These are phyloP conservation scores for Fusarium sp. DNA, from an alignment of 2,329 filamentous ascomycete species.

Conservation along the genomic window DNA sequence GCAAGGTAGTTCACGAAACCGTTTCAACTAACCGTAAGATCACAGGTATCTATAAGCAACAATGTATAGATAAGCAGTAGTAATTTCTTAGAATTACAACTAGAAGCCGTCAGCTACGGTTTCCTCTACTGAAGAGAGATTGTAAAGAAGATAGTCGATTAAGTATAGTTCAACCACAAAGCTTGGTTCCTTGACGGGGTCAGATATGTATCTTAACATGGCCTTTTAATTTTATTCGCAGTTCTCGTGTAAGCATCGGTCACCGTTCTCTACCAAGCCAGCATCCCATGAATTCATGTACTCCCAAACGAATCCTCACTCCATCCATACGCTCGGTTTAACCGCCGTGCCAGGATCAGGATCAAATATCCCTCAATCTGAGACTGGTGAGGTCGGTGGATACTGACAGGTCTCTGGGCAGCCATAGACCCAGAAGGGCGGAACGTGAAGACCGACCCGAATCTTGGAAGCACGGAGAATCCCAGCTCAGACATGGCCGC, in stretches of 20 bases:
- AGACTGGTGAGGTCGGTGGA: slow-evolving; percentile 55
- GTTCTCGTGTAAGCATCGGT: background rate
- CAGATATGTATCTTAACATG: too few relatives aligned
- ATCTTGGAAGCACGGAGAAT: slow-evolving; percentile 57
- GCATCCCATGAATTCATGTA: too few relatives aligned
- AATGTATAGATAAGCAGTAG: background rate
- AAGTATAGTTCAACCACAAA: background rate
- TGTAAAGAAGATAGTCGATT: background rate
- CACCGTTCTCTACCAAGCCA: too few relatives aligned
- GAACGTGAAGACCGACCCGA: slow-evolving; percentile 59
- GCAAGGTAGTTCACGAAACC: background rate
- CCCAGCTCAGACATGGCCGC: slow-evolving; percentile 57
- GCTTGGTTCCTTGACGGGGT: too few relatives aligned
- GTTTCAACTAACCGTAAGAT: background rate
- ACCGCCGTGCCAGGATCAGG: slow-evolving; percentile 47
- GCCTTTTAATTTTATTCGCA: too few relatives aligned
- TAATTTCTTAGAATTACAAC: too few relatives aligned
- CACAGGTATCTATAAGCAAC: background rate
- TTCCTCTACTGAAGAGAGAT: background rate
- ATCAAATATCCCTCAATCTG: slow-evolving; percentile 52
- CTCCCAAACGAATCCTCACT: slow-evolving; percentile 49
- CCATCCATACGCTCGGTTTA: slow-evolving; percentile 56
- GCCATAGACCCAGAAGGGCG: slow-evolving; percentile 47
- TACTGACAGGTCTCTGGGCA: slow-evolving; percentile 48
- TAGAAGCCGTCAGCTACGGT: rapidly evolving